These are phyloP conservation scores for Thermoascus crustaceus DNA, from an alignment of 2,329 filamentous ascomycete species.

Conservation along the genomic window DNA sequence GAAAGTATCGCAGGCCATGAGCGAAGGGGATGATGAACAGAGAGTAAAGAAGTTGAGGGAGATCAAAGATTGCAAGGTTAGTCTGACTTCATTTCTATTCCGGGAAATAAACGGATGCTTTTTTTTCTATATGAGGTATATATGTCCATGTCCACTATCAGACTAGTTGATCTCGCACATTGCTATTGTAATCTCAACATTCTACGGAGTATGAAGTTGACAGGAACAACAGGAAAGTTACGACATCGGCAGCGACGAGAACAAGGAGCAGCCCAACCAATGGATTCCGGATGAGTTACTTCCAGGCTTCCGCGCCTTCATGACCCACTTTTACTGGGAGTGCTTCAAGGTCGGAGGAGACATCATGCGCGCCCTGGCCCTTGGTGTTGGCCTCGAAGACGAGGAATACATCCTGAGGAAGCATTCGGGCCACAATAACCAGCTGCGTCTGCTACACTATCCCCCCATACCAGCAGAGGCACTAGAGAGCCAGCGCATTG, in stretches of 20 bases:
- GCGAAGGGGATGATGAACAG: conserved; percentile 34
- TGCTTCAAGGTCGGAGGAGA: conserved; percentile 37
- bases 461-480: conserved; percentile 40
- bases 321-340: conserved; percentile 43
- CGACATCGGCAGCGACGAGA: conserved; percentile 44
- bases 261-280: conserved; percentile 40
- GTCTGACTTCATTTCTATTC: conserved; percentile 6
- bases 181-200: too few species aligned
- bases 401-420: conserved; percentile 39
- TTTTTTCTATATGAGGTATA: conserved; percentile 3
- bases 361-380: conserved; percentile 39
- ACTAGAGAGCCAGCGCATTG: conserved; percentile 36
- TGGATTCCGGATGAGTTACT: conserved; percentile 41
- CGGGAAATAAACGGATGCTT: not conserved
- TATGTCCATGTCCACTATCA: not conserved
- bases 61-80: conserved; percentile 46
- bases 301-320: conserved; percentile 42
- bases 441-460: conserved; percentile 55
- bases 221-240: conserved; percentile 39
- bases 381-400: conserved; percentile 41
- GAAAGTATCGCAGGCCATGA: conserved; percentile 44
- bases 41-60: conserved; percentile 36
- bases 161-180: too few species aligned
- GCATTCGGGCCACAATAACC: conserved; percentile 51
- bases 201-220: too few species aligned